Evolutionary conservation across 2,329 filamentous ascomycete species (phyloP).

Genomic region (Diplocarpon mali): DNA sequence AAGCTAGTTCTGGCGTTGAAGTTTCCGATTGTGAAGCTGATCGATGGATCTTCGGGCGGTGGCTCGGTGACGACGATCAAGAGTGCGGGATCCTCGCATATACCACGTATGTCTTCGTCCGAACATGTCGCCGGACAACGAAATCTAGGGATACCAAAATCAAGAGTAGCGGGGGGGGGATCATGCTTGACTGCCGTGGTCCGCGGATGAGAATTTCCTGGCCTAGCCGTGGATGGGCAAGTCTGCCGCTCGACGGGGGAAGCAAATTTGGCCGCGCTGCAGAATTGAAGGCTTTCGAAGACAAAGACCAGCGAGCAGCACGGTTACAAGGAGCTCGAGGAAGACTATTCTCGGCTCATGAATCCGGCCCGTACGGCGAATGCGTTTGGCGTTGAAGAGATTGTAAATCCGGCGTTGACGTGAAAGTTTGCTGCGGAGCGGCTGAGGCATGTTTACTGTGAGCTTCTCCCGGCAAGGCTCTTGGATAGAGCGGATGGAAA

Average conservation of each 20-base stretch:
- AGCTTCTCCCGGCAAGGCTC: conserved; percentile 19
- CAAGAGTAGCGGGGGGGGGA: conserved; percentile 50
- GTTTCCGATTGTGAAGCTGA: conserved; percentile 51
- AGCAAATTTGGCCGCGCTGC: conserved; percentile 53
- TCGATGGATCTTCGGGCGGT: conserved; percentile 52
- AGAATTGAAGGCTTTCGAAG: conserved; percentile 45
- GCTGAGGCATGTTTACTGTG: conserved; percentile 39
- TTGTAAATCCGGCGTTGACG: conserved; percentile 51
- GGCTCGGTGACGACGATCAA: conserved; percentile 50
- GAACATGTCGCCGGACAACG: conserved; percentile 43
- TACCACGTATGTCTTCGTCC: conserved; percentile 46
- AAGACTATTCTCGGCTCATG: conserved; percentile 50
- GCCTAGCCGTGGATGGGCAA: conserved; percentile 53
- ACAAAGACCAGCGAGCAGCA: conserved; percentile 36
- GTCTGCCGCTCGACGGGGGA: conserved; percentile 49
- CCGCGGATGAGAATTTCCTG: conserved; percentile 50
- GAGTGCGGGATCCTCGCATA: conserved; percentile 44
- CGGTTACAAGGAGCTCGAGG: conserved; percentile 45
- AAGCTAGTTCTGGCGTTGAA: conserved; percentile 46
- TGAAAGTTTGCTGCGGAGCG: conserved; percentile 43
- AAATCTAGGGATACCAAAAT: conserved; percentile 52
- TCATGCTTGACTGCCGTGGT: conserved; percentile 53
- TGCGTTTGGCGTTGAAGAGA: conserved; percentile 52
- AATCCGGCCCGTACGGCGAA: conserved; percentile 55
- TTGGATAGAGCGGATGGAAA: conserved; percentile 31